A percentile compares a stretch with the other conserved stretches of the same genome.
Conservation (phyloP, 2,329 filamentous ascomycete species). For the Claviceps sp. region DNA sequence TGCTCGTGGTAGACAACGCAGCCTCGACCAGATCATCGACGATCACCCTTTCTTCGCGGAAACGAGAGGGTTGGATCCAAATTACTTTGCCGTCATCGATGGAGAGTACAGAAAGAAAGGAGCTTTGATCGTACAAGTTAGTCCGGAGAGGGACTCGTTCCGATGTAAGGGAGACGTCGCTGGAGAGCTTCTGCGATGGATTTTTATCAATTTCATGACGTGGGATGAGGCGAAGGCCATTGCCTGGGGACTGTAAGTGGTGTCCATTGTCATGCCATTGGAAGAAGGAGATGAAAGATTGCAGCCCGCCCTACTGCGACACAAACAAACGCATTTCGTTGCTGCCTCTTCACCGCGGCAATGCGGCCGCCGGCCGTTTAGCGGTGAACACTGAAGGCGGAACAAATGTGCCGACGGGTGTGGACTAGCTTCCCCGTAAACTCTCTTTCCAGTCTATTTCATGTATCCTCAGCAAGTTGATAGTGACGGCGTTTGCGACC, state of each 20-base stretch:
- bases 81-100: slow-evolving; percentile 1
- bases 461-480: no score
- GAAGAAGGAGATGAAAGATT: background rate
- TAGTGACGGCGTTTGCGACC: no score
- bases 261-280: background rate
- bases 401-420: no score
- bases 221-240: slow-evolving; percentile 4
- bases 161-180: slow-evolving; percentile 1
- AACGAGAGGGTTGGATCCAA: background rate
- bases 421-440: no score
- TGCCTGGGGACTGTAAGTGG: background rate
- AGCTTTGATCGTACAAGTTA: background rate
- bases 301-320: background rate
- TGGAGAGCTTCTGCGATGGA: slow-evolving; percentile 5
- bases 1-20: background rate
- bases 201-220: slow-evolving; percentile 5
- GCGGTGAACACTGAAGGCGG: no score
- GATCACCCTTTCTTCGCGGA: slow-evolving; percentile 1
- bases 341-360: background rate
- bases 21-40: background rate
- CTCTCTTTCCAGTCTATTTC: no score
- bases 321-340: background rate
- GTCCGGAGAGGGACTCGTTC: slow-evolving; percentile 1
- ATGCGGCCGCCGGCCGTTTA: background rate
- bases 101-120: background rate